Conservation (phyloP, 495 filamentous ascomycete genomes). For the Penicillium salamii region DNA sequence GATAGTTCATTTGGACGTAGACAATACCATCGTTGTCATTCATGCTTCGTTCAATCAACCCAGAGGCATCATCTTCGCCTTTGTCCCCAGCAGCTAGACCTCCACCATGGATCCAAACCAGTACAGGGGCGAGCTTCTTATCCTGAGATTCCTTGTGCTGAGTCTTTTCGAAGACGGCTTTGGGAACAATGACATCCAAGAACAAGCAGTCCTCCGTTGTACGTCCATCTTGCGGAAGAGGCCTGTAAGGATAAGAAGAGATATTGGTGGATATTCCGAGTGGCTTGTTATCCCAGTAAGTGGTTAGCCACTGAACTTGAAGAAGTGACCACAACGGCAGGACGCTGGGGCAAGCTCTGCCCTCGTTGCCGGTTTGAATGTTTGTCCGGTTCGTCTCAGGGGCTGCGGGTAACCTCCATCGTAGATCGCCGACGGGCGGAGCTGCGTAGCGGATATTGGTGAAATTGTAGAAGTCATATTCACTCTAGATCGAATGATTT, state of each 20-base stretch:
- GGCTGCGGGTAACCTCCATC: background rate
- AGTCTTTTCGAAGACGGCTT: constrained; percentile 35
- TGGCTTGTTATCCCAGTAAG: background rate
- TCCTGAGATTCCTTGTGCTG: constrained; percentile 12
- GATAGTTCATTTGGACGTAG: constrained; percentile 62
- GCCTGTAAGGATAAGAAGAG: background rate
- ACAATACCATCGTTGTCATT: constrained; percentile 49
- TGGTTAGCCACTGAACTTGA: background rate
- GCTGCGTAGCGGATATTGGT: background rate
- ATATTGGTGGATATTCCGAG: background rate
- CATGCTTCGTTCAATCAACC: constrained; percentile 45
- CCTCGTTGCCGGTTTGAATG: background rate
- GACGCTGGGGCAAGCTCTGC: background rate
- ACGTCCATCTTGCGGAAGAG: background rate
- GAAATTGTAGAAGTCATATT: background rate
- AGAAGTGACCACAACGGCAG: background rate
- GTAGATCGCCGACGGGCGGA: background rate
- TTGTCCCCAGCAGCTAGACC: constrained; percentile 55
- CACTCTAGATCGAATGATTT: background rate
- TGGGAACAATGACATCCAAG: constrained; percentile 50
- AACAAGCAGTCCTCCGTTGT: constrained; percentile 57
- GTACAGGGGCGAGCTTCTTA: constrained; percentile 43
- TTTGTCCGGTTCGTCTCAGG: background rate
- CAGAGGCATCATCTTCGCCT: constrained; percentile 34
- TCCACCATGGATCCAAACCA: constrained; percentile 62